Base-by-base conservation (phyloP, 352 stramenopile species). In the Globisporangium paroecandrum region DNA sequence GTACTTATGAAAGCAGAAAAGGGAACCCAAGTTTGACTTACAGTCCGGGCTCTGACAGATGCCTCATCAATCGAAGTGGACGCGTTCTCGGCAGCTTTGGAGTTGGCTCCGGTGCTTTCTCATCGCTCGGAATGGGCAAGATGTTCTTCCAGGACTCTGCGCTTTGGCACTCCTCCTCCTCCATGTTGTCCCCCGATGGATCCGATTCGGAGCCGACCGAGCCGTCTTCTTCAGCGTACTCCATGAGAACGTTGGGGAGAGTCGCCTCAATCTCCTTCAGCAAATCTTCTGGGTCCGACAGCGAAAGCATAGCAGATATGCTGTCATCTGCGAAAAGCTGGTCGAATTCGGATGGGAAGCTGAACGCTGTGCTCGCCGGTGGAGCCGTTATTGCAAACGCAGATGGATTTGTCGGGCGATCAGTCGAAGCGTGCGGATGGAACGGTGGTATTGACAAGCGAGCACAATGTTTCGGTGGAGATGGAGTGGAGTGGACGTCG, bases 171-270 rank as follows among this genome's bases (percentile, higher is more conserved):
- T 82, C 77, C n/a, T 81, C 72, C 51, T 82, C 70, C 51, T 90
- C 85, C 69, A 84, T 88, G 69, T 89, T 84, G 65, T 92, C 82
- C 1, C 77, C 81, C 1, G 83, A 93, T 20, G 82, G 83, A 61
- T 94, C 85, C 0, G 85, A 92, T 58, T 94, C 83, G 5, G 83
- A 91, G 34, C 85, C 82, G 4, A 72, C 68, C 0, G 83, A 91
- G 29, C 58, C 77, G 36, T 85, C 79, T 53, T 89, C 78, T 53
- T 85, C 76, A 22, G 70, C 69, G 24, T 24, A 65, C 22, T 86
- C 78, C n/a, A 75, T 46, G 25, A 90, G 49, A 32, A 78, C 70
- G 5, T 87, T 78, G 4, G 85, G 81, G n/a, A 91, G 70, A 20
- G 70, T 62, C 20, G 79, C 82, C 41, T 90, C 81, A 29, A 94